Evolutionary conservation across 177 flowering plant species (phyloP), one percentile per base, ranked within the genome.

Genomic region (Vitis hybrid): DNA sequence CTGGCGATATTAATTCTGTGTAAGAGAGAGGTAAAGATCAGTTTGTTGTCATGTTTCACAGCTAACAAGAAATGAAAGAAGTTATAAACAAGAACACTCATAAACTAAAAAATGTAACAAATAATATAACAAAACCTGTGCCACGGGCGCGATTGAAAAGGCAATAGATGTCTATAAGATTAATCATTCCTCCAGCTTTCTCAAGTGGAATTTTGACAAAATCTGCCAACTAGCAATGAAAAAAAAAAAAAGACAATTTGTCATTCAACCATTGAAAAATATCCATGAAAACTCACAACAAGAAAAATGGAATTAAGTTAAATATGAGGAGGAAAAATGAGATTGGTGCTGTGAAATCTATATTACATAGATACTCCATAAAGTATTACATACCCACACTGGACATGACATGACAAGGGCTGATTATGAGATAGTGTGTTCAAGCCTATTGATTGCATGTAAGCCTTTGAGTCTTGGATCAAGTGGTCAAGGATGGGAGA

Each of bases 61-160:
- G 27, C 11, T 18, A 11, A 52, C 11, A 27, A 24, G 48, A 56
- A 11, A 27, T 16, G 40, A 56, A 11, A 18, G 1, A 64, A 67
- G 24, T 50, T 46, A 35, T 24, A 51, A 12, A 19, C n/a, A 52
- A 51, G 24, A 1, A 46, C 19, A 32, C 46, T 40, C 46, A 16
- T 51, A 68, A 61, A 16, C 32, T 11, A 52, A 11, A 35, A 52
- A 9, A 5, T 24, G 24, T 24, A 24, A 24, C 24, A 24, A 24
- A 24, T 24, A 24, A 24, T 19, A 49, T 9, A 75, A 30, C 18
- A 58, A 66, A 76, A 92, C 99, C 99, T 88, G 97, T 95, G 55
- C 99, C 99, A 55, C 99, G 80, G 32, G 99, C 99, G 7, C 98
- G 98, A 80, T 95, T 95, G 82, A 93, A 95, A 61, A 90, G 92